Percentiles rank a stretch among this genome's conserved stretches.
Conservation (phyloP, 2,329 filamentous ascomycete genomes). For the Geosmithia putterillii region DNA sequence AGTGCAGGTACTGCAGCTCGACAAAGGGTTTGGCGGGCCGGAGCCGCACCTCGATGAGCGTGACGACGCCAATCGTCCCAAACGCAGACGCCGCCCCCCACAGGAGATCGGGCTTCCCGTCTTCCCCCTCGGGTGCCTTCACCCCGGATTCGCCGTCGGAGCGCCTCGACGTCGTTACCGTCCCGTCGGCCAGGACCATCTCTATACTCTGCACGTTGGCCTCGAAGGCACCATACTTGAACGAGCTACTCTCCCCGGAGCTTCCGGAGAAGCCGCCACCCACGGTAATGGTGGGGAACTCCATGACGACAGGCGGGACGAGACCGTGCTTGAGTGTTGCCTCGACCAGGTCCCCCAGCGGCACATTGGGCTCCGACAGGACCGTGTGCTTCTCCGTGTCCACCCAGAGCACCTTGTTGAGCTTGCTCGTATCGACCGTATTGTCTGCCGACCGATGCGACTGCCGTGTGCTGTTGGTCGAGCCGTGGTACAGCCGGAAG, state of each 20-base stretch:
- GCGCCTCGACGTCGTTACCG: constrained; percentile 40
- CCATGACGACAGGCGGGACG: constrained; percentile 56
- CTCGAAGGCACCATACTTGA: constrained; percentile 55
- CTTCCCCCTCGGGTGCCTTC: too few species aligned
- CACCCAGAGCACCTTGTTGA: constrained; percentile 51
- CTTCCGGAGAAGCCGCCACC: constrained; percentile 57
- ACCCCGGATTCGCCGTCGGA: too few species aligned
- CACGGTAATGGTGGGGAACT: constrained; percentile 61
- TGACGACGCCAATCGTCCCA: constrained; percentile 56
- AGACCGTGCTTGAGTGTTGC: constrained; percentile 42
- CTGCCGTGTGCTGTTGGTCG: constrained; percentile 63
- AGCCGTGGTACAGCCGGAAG: constrained; percentile 67
- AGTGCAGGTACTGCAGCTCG: constrained; percentile 42
- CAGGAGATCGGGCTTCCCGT: constrained; percentile 48
- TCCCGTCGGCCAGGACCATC: constrained; percentile 51
- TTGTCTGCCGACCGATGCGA: constrained; percentile 34
- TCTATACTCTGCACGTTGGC: constrained; percentile 48
- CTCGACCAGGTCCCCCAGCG: constrained; percentile 52
- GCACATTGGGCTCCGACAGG: constrained; percentile 58
- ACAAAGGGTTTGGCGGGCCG: constrained; percentile 42
- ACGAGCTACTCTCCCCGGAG: constrained; percentile 56
- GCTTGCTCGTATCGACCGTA: constrained; percentile 53
- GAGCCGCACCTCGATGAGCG: constrained; percentile 48
- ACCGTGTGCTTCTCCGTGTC: constrained; percentile 40
- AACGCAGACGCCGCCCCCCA: constrained; percentile 52